These are phyloP conservation scores for Paulownia fortunei DNA, from an alignment of 257 asterid genomes.

Conservation along the genomic window DNA sequence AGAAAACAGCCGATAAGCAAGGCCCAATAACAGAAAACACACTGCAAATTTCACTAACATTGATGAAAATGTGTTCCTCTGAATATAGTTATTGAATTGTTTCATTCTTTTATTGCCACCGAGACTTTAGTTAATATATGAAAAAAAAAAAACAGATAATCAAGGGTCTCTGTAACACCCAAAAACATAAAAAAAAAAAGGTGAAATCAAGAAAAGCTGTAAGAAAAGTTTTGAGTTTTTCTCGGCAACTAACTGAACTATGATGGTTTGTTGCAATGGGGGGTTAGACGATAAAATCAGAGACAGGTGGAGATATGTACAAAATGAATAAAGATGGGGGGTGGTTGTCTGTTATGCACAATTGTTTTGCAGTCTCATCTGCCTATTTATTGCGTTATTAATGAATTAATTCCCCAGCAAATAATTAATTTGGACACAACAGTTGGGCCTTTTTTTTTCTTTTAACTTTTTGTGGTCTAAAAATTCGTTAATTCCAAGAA, in stretches of 20 bases:
- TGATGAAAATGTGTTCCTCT: constrained; percentile 42
- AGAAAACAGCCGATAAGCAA: constrained; percentile 60
- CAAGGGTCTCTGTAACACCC: background rate
- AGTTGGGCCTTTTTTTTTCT: background rate
- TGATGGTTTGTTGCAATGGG: constrained; percentile 5
- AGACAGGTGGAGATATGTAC: constrained; percentile 5
- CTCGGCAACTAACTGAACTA: constrained; percentile 14
- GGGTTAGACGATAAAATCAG: background rate
- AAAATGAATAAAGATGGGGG: constrained; percentile 9
- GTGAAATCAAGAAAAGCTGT: background rate
- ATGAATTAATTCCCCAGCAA: background rate
- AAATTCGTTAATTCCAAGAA: background rate
- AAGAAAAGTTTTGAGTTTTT: background rate
- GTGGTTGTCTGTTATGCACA: constrained; percentile 16
- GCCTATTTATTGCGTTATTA: constrained; percentile 20
- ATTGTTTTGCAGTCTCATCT: constrained; percentile 13
- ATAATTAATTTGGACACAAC: background rate
- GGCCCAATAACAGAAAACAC: constrained; percentile 59
- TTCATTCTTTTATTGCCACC: constrained; percentile 48
- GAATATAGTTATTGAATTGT: constrained; percentile 30
- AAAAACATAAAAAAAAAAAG: background rate
- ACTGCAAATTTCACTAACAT: constrained; percentile 51
- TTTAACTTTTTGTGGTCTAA: background rate
- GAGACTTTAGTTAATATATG: background rate
- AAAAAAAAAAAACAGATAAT: background rate